Evolutionary conservation across 208 protist species (phyloP), one percentile per base, ranked within the genome.

Genomic region (Kentomonas sorsogonicus): DNA sequence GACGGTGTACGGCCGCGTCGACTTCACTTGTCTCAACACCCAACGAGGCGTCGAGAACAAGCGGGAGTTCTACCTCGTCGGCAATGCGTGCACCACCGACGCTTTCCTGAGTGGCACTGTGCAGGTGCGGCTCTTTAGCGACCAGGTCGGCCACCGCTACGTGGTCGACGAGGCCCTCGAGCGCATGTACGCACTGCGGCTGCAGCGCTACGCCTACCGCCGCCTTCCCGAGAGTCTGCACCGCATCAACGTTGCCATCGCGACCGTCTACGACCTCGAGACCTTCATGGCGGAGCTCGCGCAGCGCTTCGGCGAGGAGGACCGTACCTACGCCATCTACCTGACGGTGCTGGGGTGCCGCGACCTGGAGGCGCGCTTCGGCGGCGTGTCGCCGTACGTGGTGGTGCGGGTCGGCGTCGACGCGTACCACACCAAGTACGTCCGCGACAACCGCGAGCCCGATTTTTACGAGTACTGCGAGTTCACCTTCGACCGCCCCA

Each of bases 391-490:
- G 64, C 78, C 83, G 6, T 89, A 90, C 62, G 83, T 89, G 16
- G 76, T 89, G 1, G 83, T 76, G 39, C 72, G 79, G 33, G 68
- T 87, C 45, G 87, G 78, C 41, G 75, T 91, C 38, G 77, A 83
- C 38, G 51, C 73, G 2, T 86, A 83, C 55, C 68, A 81, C 34
- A 94, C 87, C 7, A 84, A 73, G 53, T 65, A 68, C 29, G 79
- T 87, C 39, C 79, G 75, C 65, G 64, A 82, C 40, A 80, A 44
- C 51, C 70, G 60, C 23, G 81, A 91, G 69, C 79, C 83, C 0
- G 83, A 94, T 59, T 94, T 79, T 59, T 91, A 89, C 60, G 79
- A 94, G 54, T 89, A 75, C 48, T 86, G 76, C 62, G 77, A 91
- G 63, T 94, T 94, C 57, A 70, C 64, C 60, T 72, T 79, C 30